Conservation (phyloP, 441 rosid species). For the Bruguiera hainesii region DNA sequence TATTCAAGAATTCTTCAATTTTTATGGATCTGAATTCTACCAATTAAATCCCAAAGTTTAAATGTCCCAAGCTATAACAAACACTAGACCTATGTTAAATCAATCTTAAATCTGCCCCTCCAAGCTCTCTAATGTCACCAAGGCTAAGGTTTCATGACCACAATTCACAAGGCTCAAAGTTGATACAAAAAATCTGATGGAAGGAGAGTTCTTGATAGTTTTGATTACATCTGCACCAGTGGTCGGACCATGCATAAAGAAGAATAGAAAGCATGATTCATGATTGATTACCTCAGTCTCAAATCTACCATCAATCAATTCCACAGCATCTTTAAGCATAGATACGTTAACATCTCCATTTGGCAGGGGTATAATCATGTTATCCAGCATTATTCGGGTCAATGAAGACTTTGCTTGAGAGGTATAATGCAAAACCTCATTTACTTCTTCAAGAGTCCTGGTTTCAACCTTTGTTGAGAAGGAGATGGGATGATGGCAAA, state of each 20-base stretch:
- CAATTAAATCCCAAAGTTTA: too few relatives aligned
- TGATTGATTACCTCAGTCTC: slow-evolving; percentile 66
- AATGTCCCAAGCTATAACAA: too few relatives aligned
- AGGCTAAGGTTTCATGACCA: too few relatives aligned
- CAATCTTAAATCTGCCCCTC: too few relatives aligned
- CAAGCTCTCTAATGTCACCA: too few relatives aligned
- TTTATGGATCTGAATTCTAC: too few relatives aligned
- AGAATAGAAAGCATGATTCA: neutral
- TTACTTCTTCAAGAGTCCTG: slow-evolving; percentile 76
- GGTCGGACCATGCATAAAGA: neutral
- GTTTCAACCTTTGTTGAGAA: slow-evolving; percentile 67
- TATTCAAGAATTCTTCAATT: too few relatives aligned
- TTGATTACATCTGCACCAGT: neutral
- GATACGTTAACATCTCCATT: slow-evolving; percentile 81
- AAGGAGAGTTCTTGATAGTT: neutral
- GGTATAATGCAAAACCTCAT: slow-evolving; percentile 60
- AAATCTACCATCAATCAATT: slow-evolving; percentile 59
- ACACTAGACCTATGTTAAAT: too few relatives aligned
- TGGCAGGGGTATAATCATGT: slow-evolving; percentile 86
- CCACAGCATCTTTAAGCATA: slow-evolving; percentile 79
- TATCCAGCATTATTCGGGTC: slow-evolving; percentile 90
- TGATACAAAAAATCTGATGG: too few relatives aligned
- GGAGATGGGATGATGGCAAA: neutral
- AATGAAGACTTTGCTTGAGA: slow-evolving; percentile 50
- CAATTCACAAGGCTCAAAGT: too few relatives aligned